Evolutionary conservation across 495 filamentous ascomycete species (phyloP).

Genomic region (Penicillium mononematosum): DNA sequence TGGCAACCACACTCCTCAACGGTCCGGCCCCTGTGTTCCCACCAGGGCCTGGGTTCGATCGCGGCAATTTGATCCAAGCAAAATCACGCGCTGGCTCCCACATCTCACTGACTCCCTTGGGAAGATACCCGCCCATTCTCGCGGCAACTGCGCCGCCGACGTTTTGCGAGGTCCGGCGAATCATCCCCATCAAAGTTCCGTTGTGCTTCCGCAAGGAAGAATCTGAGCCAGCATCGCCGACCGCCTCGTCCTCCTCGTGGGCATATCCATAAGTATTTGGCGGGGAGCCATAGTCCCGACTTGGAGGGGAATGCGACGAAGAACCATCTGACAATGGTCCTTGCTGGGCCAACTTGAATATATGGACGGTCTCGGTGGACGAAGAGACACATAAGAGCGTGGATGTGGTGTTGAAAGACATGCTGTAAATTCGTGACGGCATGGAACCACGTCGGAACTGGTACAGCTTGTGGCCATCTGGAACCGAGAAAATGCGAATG

Average conservation of each 20-base stretch:
- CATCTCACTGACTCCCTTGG: conserved; percentile 90
- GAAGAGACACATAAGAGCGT: conserved; percentile 94
- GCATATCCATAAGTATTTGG: conserved; percentile 37
- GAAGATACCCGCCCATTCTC: conserved; percentile 86
- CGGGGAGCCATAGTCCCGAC: conserved; percentile 41
- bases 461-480: conserved; percentile 83
- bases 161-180: conserved; percentile 94
- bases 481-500: conserved; percentile 89
- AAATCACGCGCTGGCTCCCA: conserved; percentile 96
- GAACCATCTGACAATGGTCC: conserved; percentile 34
- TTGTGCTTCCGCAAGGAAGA: conserved; percentile 49
- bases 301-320: conserved; percentile 31
- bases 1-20: conserved; percentile 84
- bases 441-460: conserved; percentile 95
- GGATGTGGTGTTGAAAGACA: conserved; percentile 97
- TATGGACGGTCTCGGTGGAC: conserved; percentile 93
- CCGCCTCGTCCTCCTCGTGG: conserved; percentile 37
- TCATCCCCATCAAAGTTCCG: conserved; percentile 78
- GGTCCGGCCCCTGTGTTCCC: conserved; percentile 44
- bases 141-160: conserved; percentile 88
- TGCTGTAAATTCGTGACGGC: conserved; percentile 91
- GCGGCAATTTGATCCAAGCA: conserved; percentile 93
- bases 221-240: conserved; percentile 33
- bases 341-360: conserved; percentile 72
- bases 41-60: conserved; percentile 41